Evolutionary conservation across 2,329 filamentous ascomycete genomes (phyloP).

Genomic region (Phyllosticta paracitricarpa): DNA sequence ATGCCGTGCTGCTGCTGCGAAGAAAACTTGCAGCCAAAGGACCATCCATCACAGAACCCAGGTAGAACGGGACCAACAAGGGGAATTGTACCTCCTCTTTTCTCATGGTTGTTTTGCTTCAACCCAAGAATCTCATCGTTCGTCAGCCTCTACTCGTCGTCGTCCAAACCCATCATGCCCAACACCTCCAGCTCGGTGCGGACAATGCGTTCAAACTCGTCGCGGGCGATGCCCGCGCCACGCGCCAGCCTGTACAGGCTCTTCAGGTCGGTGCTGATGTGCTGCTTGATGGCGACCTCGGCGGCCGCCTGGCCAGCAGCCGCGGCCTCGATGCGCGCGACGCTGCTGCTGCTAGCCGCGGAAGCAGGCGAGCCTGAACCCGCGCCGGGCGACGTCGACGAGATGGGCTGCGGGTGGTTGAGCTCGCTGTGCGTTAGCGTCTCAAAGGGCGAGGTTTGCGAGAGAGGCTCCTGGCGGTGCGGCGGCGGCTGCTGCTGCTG

Average conservation of each 20-base stretch:
- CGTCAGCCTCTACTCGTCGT: conserved; percentile 14
- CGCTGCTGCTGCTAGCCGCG: conserved; percentile 34
- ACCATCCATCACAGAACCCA: no score
- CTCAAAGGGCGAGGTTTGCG: conserved; percentile 2
- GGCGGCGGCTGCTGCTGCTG: background rate
- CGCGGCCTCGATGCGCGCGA: conserved; percentile 49
- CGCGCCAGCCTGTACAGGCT: conserved; percentile 63
- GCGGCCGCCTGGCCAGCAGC: conserved; percentile 50
- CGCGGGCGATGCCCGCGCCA: conserved; percentile 60
- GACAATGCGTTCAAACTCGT: conserved; percentile 65
- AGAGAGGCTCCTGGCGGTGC: background rate
- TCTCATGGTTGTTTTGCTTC: no score
- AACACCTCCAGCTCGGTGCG: conserved; percentile 62
- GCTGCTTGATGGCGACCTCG: conserved; percentile 67
- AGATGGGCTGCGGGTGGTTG: conserved; percentile 19
- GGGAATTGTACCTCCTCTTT: no score
- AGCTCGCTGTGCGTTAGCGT: conserved; percentile 7
- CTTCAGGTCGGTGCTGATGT: conserved; percentile 67
- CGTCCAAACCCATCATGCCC: conserved; percentile 54
- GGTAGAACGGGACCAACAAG: no score
- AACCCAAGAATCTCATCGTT: background rate
- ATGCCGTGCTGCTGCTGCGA: no score
- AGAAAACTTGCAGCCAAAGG: no score
- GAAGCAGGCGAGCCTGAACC: background rate
- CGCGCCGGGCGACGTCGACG: conserved; percentile 27